Evolutionary conservation across 1,284 basidiomycete species (phyloP), one percentile per base, ranked within the genome.

Genomic region (Singerocomus rubriflavus): DNA sequence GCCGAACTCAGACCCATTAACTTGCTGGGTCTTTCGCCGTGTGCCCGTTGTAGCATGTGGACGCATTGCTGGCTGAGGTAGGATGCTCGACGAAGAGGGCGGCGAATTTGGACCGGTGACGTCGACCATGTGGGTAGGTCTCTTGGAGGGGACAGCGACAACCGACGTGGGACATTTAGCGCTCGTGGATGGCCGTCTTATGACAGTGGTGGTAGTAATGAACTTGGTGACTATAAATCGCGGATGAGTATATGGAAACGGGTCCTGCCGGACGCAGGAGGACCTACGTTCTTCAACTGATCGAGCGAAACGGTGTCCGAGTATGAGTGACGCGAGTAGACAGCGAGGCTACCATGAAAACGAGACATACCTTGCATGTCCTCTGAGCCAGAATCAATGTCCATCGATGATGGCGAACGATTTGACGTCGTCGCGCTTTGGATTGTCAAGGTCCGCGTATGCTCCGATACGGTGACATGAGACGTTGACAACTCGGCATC

Each of bases 401-500:
- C 54, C 62, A 63, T 63, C 4, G 62, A 52, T 21, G 62, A 66
- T 29, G 53, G 48, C 5, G 62, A 55, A 7, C 55, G 54, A 25
- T 45, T 30, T 35, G 41, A 40, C 17, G 21, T 14, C 9, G 48
- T 46, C 39, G 53, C 33, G 31, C 17, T 49, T 54, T 54, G 46
- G 48, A 38, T 31, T 33, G 36, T 5, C 16, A 66, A 53, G 43
- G 52, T 56, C 55, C 60, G 64, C 62, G 60, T 37, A 13, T 2
- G 36, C 52, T 65, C 61, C 60, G 62, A 63, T 51, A 51, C 9
- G 30, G 21, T 56, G 54, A 47, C 46, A 52, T 10, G 33, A 30
- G 50, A 33, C 8, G 35, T 44, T 40, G 61, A 46, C 46, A 47
- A 51, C 43, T 53, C 63, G 63, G 60, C 1, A 36, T 26, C 52